Percentiles rank a stretch among this genome's conserved stretches.
Conservation (phyloP, 352 stramenopile species). For the Pythium phragmitis region DNA sequence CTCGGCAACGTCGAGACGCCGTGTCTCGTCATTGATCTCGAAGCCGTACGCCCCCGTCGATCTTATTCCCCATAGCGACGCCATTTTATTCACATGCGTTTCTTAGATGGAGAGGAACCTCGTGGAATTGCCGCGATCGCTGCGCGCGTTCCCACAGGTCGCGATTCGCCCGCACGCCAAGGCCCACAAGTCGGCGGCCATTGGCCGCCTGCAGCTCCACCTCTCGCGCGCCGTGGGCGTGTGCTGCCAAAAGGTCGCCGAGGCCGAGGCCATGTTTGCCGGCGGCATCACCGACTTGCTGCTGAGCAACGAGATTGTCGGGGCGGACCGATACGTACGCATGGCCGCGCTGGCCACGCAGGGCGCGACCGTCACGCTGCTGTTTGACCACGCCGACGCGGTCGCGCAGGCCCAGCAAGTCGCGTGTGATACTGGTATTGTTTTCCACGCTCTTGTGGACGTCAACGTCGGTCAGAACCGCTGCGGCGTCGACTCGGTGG, state of each 20-base stretch:
- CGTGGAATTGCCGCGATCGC: conserved; percentile 33
- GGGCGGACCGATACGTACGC: conserved; percentile 41
- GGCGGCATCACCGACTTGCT: conserved; percentile 56
- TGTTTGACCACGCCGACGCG: conserved; percentile 54
- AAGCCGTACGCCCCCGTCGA: conserved; percentile 33
- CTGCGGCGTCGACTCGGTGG: conserved; percentile 58
- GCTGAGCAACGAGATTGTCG: conserved; percentile 70
- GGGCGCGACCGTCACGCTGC: conserved; percentile 50
- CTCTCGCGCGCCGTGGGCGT: conserved; percentile 48
- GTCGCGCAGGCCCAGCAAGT: conserved; percentile 42
- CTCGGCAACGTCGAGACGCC: conserved; percentile 57
- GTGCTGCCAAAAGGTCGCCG: conserved; percentile 69
- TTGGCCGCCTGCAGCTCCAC: conserved; percentile 50
- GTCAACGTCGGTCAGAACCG: conserved; percentile 76
- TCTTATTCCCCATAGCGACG: background rate
- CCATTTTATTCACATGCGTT: background rate
- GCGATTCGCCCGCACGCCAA: conserved; percentile 71
- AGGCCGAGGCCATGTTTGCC: conserved; percentile 71
- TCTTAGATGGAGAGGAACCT: conserved; percentile 59
- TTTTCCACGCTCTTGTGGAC: conserved; percentile 63
- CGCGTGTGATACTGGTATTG: conserved; percentile 26
- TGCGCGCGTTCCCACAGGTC: conserved; percentile 31
- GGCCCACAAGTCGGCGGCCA: conserved; percentile 60
- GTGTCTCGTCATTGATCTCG: conserved; percentile 62
- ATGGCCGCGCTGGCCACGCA: conserved; percentile 40